Evolutionary conservation across 2,329 filamentous ascomycete genomes (phyloP), one percentile per base, ranked within the genome.

Genomic region (Pseudocercospora cruenta): DNA sequence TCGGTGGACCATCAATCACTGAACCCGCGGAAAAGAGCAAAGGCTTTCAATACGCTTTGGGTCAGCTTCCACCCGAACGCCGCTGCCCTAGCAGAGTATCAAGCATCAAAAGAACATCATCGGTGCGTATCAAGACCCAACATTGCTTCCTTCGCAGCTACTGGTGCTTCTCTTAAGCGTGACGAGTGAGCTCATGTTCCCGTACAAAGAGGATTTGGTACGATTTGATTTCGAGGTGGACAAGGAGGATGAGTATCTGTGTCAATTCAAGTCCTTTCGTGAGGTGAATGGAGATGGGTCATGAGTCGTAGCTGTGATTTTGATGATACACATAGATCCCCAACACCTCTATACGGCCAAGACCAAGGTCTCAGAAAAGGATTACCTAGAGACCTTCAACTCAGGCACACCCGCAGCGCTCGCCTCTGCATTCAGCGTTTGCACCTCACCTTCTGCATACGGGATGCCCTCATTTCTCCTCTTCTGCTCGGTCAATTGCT

Each of bases 171-270:
- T 75, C 61, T 75, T 33, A 47, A 87, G 85, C 59, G 83, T 86
- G 0, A 86, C 84, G 0, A 81, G 78, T 31, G 81, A 78, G 3
- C 83, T 82, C 59, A 74, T 87, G 7, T 85, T 82, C 74, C 85
- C 85, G 0, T 87, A 80, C 69, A 83, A 82, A 19, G 84, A 87
- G 59, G 84, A 86, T 63, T 74, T 87, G 1, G 79, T 80, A 16
- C 77, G 85, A 19, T 87, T 86, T 70, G 85, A 87, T 68, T 86
- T 87, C 67, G 84, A 87, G 62, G 81, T 85, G 22, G 79, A 80
- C 2, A 66, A 73, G 9, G 78, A 79, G 51, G 80, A 82, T 65
- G 78, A 81, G 64, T 53, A 67, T n/a, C 60, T 65, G 63, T 65
- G 63, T 51, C 58, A 65, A 12, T 61, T 65, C 19, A 14, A 22